Evolutionary conservation across 78 protist genomes (phyloP).

Genomic region (Pigoraptor vietnamica): DNA sequence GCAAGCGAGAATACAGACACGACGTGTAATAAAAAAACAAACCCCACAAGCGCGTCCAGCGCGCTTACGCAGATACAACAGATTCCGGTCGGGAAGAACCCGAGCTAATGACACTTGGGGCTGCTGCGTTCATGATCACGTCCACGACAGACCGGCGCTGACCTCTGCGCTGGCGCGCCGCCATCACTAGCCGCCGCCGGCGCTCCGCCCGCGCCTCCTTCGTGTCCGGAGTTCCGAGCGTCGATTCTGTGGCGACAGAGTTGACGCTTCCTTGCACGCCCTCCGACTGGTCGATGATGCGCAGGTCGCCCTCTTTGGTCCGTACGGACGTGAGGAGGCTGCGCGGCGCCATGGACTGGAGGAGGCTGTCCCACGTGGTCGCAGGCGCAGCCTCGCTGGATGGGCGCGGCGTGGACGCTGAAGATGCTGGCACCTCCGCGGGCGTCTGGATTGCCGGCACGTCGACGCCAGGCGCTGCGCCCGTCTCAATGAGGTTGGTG

Average conservation of each 20-base stretch:
- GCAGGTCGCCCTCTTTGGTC: neutral
- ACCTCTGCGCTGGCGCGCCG: neutral
- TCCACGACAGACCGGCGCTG: neutral
- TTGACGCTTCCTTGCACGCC: neutral
- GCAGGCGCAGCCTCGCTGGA: too few species aligned
- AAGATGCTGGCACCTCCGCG: too few species aligned
- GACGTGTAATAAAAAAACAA: too few species aligned
- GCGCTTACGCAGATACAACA: neutral
- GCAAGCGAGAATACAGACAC: neutral
- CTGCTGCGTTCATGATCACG: too few species aligned
- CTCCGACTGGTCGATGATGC: neutral
- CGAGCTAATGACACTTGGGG: neutral
- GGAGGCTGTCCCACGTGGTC: neutral
- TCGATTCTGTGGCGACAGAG: neutral
- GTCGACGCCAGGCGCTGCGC: neutral
- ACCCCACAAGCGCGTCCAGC: neutral
- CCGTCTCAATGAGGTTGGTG: neutral
- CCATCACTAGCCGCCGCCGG: neutral
- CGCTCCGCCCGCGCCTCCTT: neutral
- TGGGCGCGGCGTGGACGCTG: too few species aligned
- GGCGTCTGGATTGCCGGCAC: too few species aligned
- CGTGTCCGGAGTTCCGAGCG: neutral
- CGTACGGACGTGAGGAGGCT: neutral
- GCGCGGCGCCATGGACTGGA: neutral
- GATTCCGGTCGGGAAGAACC: neutral